Evolutionary conservation across 345 rosid species (phyloP).

Genomic region (Eucalyptus viminalis): DNA sequence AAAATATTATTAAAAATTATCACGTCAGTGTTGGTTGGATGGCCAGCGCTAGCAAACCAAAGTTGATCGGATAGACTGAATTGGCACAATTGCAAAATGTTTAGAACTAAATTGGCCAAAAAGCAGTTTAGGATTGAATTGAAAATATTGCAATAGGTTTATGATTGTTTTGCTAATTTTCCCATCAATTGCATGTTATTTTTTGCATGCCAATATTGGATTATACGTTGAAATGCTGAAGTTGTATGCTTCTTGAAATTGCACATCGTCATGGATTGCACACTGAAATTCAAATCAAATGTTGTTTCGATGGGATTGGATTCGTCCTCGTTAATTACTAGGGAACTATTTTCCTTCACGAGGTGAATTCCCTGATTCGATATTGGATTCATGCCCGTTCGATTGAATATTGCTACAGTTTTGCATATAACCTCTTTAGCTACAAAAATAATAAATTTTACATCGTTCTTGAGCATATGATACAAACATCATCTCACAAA

Average conservation of each 20-base stretch:
- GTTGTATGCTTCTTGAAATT: background rate
- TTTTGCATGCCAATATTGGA: background rate
- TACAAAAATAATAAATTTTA: background rate
- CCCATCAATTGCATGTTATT: background rate
- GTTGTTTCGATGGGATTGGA: background rate
- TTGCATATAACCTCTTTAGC: background rate
- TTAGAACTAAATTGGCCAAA: no score
- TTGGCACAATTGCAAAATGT: rapidly evolving
- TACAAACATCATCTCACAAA: background rate
- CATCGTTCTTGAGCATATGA: background rate
- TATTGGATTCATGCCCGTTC: background rate
- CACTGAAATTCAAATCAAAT: background rate
- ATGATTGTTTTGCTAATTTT: no score
- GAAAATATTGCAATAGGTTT: rapidly evolving
- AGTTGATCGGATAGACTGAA: no score
- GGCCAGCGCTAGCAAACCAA: rapidly evolving
- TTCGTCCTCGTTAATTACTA: background rate
- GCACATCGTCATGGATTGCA: background rate
- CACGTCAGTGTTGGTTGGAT: rapidly evolving
- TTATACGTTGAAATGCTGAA: background rate
- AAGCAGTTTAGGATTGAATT: rapidly evolving
- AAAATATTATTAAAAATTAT: no score
- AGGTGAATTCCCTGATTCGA: background rate
- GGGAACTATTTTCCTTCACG: background rate
- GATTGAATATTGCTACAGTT: background rate